phyloP scores from a whole-genome alignment of 805 yeast species.

The Schizosaccharomyces cryophilus region DNA sequence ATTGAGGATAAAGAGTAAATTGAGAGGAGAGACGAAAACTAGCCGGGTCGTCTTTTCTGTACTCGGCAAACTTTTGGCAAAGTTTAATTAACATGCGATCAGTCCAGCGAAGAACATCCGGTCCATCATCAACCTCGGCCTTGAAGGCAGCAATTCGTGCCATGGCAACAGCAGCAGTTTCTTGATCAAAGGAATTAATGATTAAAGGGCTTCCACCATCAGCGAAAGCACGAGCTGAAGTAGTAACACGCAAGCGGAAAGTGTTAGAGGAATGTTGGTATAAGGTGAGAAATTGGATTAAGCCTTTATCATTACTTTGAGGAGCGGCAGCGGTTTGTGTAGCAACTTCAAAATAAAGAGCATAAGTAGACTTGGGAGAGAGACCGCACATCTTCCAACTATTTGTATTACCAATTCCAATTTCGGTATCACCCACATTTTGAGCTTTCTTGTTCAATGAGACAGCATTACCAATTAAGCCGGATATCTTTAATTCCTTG shows the following conservation, averaged over 20 bases:
- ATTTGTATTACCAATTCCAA: conserved; percentile 82
- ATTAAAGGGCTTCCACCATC: conserved; percentile 32
- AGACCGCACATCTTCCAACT: conserved; percentile 68
- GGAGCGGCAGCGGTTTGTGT: conserved; percentile 10
- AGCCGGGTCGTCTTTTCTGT: conserved; percentile 59
- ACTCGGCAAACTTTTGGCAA: conserved; percentile 84
- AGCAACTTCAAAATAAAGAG: conserved; percentile 64
- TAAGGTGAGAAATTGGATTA: conserved; percentile 66
- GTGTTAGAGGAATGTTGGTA: conserved; percentile 93
- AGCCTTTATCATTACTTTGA: conserved; percentile 11
- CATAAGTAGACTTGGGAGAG: conserved; percentile 74
- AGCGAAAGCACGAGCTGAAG: conserved; percentile 32
- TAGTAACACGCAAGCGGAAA: conserved; percentile 71
- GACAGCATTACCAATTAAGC: conserved; percentile 80
- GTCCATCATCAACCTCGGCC: conserved; percentile 61
- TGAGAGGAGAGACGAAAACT: conserved; percentile 66
- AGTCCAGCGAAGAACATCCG: conserved; percentile 82
- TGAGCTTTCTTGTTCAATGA: conserved; percentile 38
- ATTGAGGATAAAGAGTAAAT: conserved; percentile 80
- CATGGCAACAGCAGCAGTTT: conserved; percentile 88
- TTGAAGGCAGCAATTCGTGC: conserved; percentile 77
- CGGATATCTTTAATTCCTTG: conserved; percentile 67
- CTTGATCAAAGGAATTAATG: conserved; percentile 73
- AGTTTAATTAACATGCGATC: conserved; percentile 75
- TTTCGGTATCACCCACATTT: conserved; percentile 73